phyloP scores from a whole-genome alignment of 2,329 filamentous ascomycete species.

The Fusarium nodosum region DNA sequence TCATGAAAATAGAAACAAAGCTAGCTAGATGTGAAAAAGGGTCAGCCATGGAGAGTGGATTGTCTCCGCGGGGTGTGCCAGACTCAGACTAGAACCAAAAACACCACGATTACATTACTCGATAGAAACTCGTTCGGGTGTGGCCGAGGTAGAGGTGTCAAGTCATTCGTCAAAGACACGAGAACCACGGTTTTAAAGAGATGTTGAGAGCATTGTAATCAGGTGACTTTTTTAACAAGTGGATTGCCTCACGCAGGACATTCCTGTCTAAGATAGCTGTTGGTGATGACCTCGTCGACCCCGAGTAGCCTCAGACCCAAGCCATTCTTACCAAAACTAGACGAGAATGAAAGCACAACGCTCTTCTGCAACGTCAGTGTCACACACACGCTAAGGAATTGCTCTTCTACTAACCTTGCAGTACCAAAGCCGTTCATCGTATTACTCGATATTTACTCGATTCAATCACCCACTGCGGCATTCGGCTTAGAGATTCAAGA shows the following conservation, averaged over 20 bases:
- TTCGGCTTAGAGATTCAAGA: slow-evolving; percentile 22
- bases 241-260: slow-evolving; percentile 2
- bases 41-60: slow-evolving; percentile 6
- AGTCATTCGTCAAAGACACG: slow-evolving; percentile 26
- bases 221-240: slow-evolving; percentile 9
- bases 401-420: neutral
- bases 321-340: neutral
- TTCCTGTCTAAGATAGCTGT: neutral
- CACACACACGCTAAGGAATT: neutral
- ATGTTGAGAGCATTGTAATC: neutral
- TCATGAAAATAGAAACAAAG: slow-evolving; percentile 4
- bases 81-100: slow-evolving; percentile 17
- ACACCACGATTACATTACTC: slow-evolving; percentile 34
- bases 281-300: slow-evolving; percentile 3
- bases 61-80: slow-evolving; percentile 21
- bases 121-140: slow-evolving; percentile 27
- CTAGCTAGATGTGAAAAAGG: slow-evolving; percentile 1
- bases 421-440: slow-evolving; percentile 1
- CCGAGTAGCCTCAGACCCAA: slow-evolving; percentile 20
- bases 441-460: slow-evolving; percentile 64
- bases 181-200: neutral
- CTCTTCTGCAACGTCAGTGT: neutral
- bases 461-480: slow-evolving; percentile 55
- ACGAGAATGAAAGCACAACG: slow-evolving; percentile 2
- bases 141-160: neutral